Evolutionary conservation across 2,329 filamentous ascomycete genomes (phyloP), one percentile per base, ranked within the genome.

Genomic region (Ambrosiella xylebori): DNA sequence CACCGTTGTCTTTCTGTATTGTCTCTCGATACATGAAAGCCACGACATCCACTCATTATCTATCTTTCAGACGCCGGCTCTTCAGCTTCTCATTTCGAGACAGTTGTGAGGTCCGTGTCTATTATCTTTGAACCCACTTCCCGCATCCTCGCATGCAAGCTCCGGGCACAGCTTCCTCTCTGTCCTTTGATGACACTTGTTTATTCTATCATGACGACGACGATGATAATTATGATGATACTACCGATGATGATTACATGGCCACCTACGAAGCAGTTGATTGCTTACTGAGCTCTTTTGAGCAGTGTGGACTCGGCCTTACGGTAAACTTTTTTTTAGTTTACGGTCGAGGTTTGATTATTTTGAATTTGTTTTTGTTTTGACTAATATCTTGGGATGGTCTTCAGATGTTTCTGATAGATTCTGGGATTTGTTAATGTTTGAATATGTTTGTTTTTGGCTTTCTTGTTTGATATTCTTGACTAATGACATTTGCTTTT

Each of bases 401-500:
- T 56, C 17, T 47, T 56, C 54, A 56, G 54, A 44, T 56, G 40
- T 56, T 35, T 56, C 54, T 56, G 54, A 56, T 27, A 47, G 39
- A 45, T 36, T 44, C 8, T 39, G 2, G 19, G 40, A 8, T 56
- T 56, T 36, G 7, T 47, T 47, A 19, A 41, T 56, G 54, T 41
- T 56, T 47, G n/a, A 47, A 19, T 40, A 7, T 56, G 52, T 17
- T 40, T 45, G 11, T 13, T 57, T 19, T 57, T 40, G 13, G n/a
- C 7, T 49, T 57, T 27, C 27, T 47, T 57, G 54, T 55, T 41
- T 58, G n/a, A 63, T 63, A 62, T 52, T 44, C 41, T 13, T 47
- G 36, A 57, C 65, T 47, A 47, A 47, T 47, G 44, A 51, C 47
- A 65, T 66, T 65, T 64, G 65, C 64, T 64, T 57, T 67, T 66